Percentiles rank a stretch among this genome's conserved stretches.
phyloP scores from a whole-genome alignment of 768 basidiomycete species.

The Leccinum olivaceopallidum region DNA sequence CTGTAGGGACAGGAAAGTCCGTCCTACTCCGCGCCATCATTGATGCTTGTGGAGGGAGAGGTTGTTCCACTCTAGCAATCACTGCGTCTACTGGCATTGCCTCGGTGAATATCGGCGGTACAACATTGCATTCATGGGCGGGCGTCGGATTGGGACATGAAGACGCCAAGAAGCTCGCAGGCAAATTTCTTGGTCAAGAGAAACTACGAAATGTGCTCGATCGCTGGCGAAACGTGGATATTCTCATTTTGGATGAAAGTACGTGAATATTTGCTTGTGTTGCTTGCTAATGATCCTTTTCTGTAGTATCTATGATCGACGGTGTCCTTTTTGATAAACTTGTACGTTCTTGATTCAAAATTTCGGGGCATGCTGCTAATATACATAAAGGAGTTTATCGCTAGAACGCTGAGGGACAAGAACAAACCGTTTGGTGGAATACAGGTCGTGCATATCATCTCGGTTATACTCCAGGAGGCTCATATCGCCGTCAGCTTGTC shows the following conservation, averaged over 20 bases:
- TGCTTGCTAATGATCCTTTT: constrained; percentile 1
- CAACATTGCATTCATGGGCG: constrained; percentile 80
- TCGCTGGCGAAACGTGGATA: constrained; percentile 63
- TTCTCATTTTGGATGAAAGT: constrained; percentile 88
- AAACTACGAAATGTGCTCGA: constrained; percentile 41
- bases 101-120: constrained; percentile 79
- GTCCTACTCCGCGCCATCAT: constrained; percentile 80
- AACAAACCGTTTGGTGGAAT: constrained; percentile 79
- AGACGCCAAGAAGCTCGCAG: constrained; percentile 47
- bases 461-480: not conserved
- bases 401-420: constrained; percentile 52
- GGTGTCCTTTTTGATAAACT: constrained; percentile 80
- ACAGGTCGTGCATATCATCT: constrained; percentile 50
- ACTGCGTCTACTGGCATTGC: constrained; percentile 84
- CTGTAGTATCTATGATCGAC: constrained; percentile 86
- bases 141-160: constrained; percentile 78
- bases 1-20: constrained; percentile 77
- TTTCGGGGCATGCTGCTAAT: constrained; percentile 37
- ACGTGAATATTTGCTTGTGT: constrained; percentile 22
- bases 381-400: constrained; percentile 56
- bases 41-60: constrained; percentile 39
- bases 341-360: constrained; percentile 37
- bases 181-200: constrained; percentile 49
- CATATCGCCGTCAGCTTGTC: constrained; percentile 52
- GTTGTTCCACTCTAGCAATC: constrained; percentile 51